Base-by-base conservation (phyloP, 2,329 filamentous ascomycete genomes). In the Colletotrichum cuscutae region DNA sequence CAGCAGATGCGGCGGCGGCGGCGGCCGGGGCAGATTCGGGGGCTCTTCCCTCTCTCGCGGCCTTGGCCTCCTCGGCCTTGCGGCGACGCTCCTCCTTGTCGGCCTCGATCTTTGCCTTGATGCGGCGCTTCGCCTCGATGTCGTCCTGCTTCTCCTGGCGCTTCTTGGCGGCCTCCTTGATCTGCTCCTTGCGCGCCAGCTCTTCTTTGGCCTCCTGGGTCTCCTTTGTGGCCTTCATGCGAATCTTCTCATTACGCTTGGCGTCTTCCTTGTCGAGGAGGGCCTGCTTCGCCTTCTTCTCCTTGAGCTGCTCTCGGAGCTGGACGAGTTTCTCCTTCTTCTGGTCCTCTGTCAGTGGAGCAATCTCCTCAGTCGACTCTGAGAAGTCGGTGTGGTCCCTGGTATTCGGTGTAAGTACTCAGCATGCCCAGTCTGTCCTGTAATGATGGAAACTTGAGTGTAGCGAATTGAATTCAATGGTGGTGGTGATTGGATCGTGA, bases 101-200 rank as follows among this genome's bases (percentile, higher is more conserved):
- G 15, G 94, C 95, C 77, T 97, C 95, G 76, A 99, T 98, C 88
- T 95, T 95, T 69, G 95, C 95, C 84, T 95, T 93, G 81, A 98
- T 96, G 46, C 94, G 91, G 83, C 93, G 94, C 87, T 96, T 97
- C 12, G 95, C 96, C 56, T 95, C 94, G 9, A 93, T 82, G 65
- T 98, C 97, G 19, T 93, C 94, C 54, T 90, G 85, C 86, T 98
- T 98, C 85, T 99, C 97, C 78, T 92, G 90, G 67, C 92, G 92
- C 86, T 98, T 98, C 78, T 91, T 90, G 65, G 92, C 92, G 0
- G 95, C 95, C 77, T 98, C 95, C 83, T 98, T 98, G 80, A 98
- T 90, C 80, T 95, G 94, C 84, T 98, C 94, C 81, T 97, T 97
- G 79, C 92, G 92, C 78, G 92, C 87, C 24, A 98, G 87, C 74